phyloP scores from a whole-genome alignment of 805 yeast species.

The Ogataea sp. region DNA sequence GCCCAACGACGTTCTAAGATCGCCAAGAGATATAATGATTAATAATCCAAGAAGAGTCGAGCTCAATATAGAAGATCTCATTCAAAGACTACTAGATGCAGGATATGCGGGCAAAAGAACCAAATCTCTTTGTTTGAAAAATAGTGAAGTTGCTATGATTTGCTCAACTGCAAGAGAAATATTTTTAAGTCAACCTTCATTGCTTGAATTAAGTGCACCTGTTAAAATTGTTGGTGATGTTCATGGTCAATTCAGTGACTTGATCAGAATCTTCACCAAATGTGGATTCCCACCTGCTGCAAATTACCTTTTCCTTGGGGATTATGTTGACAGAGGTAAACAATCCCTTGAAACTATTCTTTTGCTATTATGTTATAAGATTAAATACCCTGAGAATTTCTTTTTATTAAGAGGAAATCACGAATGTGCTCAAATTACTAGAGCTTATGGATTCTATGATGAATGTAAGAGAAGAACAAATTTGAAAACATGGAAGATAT shows the following conservation, averaged over 20 bases:
- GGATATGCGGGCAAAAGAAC: slow-evolving; percentile 95
- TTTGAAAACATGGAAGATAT: slow-evolving; percentile 88
- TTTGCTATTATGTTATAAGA: slow-evolving; percentile 82
- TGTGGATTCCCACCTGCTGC: slow-evolving; percentile 97
- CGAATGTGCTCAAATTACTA: slow-evolving; percentile 94
- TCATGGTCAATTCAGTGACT: slow-evolving; percentile 93
- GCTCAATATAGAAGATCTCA: slow-evolving; percentile 70
- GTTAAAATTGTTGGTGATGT: slow-evolving; percentile 90
- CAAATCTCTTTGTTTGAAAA: slow-evolving; percentile 79
- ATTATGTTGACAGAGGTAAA: slow-evolving; percentile 96
- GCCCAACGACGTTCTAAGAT: background rate
- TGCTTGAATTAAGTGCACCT: slow-evolving; percentile 79
- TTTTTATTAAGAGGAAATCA: slow-evolving; percentile 92
- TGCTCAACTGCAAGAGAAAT: slow-evolving; percentile 87
- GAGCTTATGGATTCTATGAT: slow-evolving; percentile 96
- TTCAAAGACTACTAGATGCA: slow-evolving; percentile 87
- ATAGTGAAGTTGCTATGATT: slow-evolving; percentile 78
- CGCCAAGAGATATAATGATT: background rate
- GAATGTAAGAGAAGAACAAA: slow-evolving; percentile 94
- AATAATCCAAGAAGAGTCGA: slow-evolving; percentile 2
- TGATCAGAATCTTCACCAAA: slow-evolving; percentile 83
- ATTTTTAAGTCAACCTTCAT: slow-evolving; percentile 81
- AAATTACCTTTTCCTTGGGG: slow-evolving; percentile 88
- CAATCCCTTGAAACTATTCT: slow-evolving; percentile 91
- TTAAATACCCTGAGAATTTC: slow-evolving; percentile 94